Evolutionary conservation across 2,329 filamentous ascomycete genomes (phyloP).

Genomic region (Alternaria sp.): DNA sequence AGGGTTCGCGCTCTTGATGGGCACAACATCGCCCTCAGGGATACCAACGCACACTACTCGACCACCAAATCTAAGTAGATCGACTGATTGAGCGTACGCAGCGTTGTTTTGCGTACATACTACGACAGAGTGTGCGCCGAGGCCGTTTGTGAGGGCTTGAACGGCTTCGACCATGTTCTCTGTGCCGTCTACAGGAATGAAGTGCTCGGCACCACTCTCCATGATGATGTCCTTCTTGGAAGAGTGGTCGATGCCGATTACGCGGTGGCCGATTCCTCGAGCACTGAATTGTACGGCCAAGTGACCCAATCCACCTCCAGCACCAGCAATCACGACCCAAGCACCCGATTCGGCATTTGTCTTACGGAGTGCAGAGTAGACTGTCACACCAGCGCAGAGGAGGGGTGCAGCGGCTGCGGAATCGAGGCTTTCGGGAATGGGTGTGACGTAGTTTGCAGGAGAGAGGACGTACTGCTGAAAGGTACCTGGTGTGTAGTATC

Average conservation of each 20-base stretch:
- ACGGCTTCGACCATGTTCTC: conserved; percentile 63
- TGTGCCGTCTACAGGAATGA: conserved; percentile 68
- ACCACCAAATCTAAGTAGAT: conserved; percentile 56
- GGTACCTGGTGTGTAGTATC: conserved; percentile 75
- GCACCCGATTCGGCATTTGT: conserved; percentile 66
- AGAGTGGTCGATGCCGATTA: conserved; percentile 71
- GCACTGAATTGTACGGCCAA: conserved; percentile 68
- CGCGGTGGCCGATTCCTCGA: conserved; percentile 68
- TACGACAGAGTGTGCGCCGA: conserved; percentile 68
- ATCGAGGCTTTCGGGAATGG: conserved; percentile 68
- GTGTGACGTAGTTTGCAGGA: conserved; percentile 73
- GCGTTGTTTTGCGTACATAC: conserved; percentile 61
- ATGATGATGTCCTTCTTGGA: conserved; percentile 69
- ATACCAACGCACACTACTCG: conserved; percentile 58
- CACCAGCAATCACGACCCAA: conserved; percentile 65
- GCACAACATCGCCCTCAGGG: conserved; percentile 57
- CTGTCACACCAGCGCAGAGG: conserved; percentile 73
- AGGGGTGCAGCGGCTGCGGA: conserved; percentile 70
- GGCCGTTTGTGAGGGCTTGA: conserved; percentile 63
- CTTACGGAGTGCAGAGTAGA: conserved; percentile 71
- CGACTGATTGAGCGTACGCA: conserved; percentile 54
- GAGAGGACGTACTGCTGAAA: conserved; percentile 74
- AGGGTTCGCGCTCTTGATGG: conserved; percentile 54
- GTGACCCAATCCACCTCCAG: conserved; percentile 71
- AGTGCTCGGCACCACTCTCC: conserved; percentile 70